These are phyloP conservation scores for Macrophomina phaseolina DNA, from an alignment of 2,329 filamentous ascomycete species.

Conservation along the genomic window DNA sequence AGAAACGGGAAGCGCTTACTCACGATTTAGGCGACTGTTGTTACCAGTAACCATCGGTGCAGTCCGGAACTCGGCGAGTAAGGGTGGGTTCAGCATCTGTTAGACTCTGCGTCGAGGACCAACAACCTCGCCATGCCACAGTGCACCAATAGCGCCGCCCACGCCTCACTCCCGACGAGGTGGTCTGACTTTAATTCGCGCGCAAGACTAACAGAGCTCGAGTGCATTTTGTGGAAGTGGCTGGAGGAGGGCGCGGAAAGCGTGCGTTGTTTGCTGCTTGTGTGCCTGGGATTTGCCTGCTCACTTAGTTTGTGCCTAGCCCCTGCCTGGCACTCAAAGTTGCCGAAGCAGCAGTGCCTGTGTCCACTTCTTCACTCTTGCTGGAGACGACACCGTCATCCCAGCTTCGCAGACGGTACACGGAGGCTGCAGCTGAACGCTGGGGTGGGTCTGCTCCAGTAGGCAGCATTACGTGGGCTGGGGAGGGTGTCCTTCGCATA, in stretches of 20 bases:
- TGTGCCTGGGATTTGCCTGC: slow-evolving; percentile 18
- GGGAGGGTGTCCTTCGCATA: neutral
- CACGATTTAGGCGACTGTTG: neutral
- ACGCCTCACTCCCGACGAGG: slow-evolving; percentile 15
- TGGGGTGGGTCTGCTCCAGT: neutral
- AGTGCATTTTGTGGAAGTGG: slow-evolving; percentile 6
- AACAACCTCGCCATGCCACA: neutral
- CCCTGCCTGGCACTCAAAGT: slow-evolving; percentile 11
- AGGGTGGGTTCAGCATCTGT: neutral
- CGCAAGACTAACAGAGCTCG: slow-evolving; percentile 1
- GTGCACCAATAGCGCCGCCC: neutral
- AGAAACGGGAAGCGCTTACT: no score
- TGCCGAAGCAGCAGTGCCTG: slow-evolving; percentile 1
- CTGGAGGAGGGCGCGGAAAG: slow-evolving; percentile 1
- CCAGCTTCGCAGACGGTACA: neutral
- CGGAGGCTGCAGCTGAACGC: neutral
- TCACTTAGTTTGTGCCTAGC: neutral
- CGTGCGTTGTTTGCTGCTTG: neutral
- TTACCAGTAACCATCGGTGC: neutral
- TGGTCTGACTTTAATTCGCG: slow-evolving; percentile 7
- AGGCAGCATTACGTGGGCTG: neutral
- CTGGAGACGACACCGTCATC: neutral
- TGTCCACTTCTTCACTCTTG: slow-evolving; percentile 11
- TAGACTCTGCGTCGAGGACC: neutral
- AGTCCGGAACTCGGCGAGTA: slow-evolving; percentile 1